Evolutionary conservation across 2,329 filamentous ascomycete genomes (phyloP).

Genomic region (Verticillium isaacii): DNA sequence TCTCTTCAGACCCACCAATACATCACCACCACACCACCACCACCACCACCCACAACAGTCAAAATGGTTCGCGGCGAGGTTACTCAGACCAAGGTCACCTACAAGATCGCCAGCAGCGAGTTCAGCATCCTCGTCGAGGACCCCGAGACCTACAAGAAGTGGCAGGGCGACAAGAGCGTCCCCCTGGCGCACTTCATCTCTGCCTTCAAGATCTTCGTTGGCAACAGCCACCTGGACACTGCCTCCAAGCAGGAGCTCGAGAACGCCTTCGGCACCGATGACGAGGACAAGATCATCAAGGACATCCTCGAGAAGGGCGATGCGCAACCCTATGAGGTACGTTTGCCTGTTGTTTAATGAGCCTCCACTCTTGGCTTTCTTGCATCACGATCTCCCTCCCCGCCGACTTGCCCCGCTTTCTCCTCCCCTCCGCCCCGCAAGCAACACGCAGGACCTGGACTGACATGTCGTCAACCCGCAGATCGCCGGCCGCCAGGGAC

Average conservation of each 20-base stretch:
- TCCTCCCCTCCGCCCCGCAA: not conserved
- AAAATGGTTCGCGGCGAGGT: conserved; percentile 70
- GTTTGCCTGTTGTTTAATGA: conserved; percentile 8
- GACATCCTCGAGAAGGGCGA: conserved; percentile 75
- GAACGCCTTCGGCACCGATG: conserved; percentile 79
- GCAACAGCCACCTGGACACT: conserved; percentile 70
- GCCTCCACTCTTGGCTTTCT: conserved; percentile 3
- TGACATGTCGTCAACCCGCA: conserved; percentile 17
- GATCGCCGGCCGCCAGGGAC: conserved; percentile 48
- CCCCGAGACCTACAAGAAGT: conserved; percentile 65
- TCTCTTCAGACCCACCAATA: not conserved
- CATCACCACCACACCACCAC: not conserved
- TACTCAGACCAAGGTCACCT: conserved; percentile 73
- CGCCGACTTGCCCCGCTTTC: not conserved
- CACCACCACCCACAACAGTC: conserved; percentile 21
- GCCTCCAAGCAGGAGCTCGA: conserved; percentile 73
- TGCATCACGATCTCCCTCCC: not conserved
- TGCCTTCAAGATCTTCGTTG: conserved; percentile 84
- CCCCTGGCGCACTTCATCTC: conserved; percentile 82
- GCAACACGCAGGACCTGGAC: not conserved
- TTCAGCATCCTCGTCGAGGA: conserved; percentile 58
- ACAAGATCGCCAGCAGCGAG: conserved; percentile 64
- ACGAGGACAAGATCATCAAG: conserved; percentile 76
- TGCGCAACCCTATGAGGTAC: conserved; percentile 56
- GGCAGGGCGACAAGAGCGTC: conserved; percentile 73